Base-by-base conservation (phyloP, 2,329 filamentous ascomycete genomes). In the Blastomyces percursus region DNA sequence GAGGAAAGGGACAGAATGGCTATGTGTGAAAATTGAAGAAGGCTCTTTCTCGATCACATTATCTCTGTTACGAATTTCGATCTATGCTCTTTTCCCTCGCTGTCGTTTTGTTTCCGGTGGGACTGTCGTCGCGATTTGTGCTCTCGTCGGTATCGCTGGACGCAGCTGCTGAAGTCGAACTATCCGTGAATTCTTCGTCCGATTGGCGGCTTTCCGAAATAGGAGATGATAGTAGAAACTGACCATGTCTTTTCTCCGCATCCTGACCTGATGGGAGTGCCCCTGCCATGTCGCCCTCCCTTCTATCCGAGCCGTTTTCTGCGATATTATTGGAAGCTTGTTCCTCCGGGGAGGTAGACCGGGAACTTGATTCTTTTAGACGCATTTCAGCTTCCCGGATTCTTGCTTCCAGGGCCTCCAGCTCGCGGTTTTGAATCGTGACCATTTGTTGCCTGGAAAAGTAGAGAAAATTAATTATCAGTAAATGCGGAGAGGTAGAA, bases 341-440 rank as follows among this genome's bases (percentile, higher is more conserved):
- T 61, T 66, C 50, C 62, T 64, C 60, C 61, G 35, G 21, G 24
- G 62, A 59, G n/a, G 32, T 27, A 61, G 64, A 61, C 32, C 66
- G 58, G 12, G 68, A 65, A 64, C 70, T 63, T 52, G 69, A 69
- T 60, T 69, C 65, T 78, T 80, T 84, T 61, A 97, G 82, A 54
- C 88, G 87, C 68, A 88, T 83, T 77, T 96, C 92, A 76, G 94
- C 91, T 71, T 91, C 91, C 69, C 86, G 87, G 69, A 97, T 85
- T 69, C 86, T 87, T 60, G 86, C 86, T 77, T 96, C 91, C 70
- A 97, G 86, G 62, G 87, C 86, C 75, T 96, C 87, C 68, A 97
- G 87, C 76, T 96, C 90, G 66, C 86, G 84, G 62, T 84, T 85
- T 73, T 90, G 89, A 60, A 82, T 84, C 66, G 82, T 83, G 72